phyloP scores from a whole-genome alignment of 192 early-diverging fungal genomes.

The Entomortierella lignicola region DNA sequence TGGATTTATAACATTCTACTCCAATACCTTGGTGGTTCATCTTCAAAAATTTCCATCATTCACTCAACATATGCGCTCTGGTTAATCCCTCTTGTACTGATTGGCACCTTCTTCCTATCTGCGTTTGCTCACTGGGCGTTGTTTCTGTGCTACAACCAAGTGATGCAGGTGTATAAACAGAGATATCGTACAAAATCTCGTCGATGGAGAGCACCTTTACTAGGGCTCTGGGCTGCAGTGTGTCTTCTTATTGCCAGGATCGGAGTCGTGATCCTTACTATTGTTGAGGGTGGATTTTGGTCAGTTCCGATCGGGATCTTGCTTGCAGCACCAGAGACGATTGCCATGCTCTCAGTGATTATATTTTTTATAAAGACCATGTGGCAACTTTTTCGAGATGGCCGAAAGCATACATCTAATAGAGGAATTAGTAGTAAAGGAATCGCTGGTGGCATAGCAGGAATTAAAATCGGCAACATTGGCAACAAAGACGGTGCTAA shows the following conservation, averaged over 20 bases:
- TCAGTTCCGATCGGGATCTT: conserved; percentile 35
- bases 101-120: conserved; percentile 46
- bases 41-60: conserved; percentile 14
- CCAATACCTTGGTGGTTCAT: conserved; percentile 43
- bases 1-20: conserved; percentile 53
- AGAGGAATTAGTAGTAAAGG: conserved; percentile 20
- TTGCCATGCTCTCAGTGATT: conserved; percentile 28
- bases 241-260: conserved; percentile 24
- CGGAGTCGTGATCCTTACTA: conserved; percentile 17
- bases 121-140: conserved; percentile 49
- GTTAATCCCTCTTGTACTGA: conserved; percentile 42
- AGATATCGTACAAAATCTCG: conserved; percentile 1
- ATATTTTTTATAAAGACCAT: conserved; percentile 49
- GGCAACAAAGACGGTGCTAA: background rate
- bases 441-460: background rate
- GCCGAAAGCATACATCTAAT: background rate
- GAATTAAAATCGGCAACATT: background rate
- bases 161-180: conserved; percentile 34
- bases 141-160: conserved; percentile 49
- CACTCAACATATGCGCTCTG: conserved; percentile 44
- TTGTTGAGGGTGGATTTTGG: conserved; percentile 45
- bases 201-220: conserved; percentile 39
- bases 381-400: conserved; percentile 12
- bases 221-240: conserved; percentile 38
- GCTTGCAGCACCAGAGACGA: conserved; percentile 41